phyloP scores from a whole-genome alignment of 345 rosid species.

The Brassica nigra region DNA sequence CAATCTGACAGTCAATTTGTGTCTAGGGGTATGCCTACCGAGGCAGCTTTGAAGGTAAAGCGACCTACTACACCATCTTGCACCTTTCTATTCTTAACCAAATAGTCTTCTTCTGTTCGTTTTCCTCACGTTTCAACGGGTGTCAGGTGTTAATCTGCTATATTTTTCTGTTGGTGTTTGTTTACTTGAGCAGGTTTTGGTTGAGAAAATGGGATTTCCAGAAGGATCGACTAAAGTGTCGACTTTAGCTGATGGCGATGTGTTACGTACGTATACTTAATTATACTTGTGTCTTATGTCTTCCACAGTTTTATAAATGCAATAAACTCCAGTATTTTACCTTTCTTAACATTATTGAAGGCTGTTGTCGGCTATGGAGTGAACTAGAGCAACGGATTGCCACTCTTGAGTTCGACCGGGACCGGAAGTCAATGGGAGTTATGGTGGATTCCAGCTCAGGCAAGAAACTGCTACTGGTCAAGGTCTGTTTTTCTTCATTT shows the following conservation, averaged over 20 bases:
- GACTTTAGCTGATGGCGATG: constrained; percentile 46
- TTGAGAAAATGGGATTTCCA: constrained; percentile 95
- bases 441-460: constrained; percentile 79
- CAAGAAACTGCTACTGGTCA: constrained; percentile 70
- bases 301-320: not conserved
- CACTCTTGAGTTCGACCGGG: constrained; percentile 91
- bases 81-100: constrained; percentile 8
- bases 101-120: constrained; percentile 1
- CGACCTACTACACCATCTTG: constrained; percentile 12
- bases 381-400: constrained; percentile 76
- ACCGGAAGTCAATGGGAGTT: constrained; percentile 96
- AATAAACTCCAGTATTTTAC: not conserved
- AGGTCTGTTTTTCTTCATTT: constrained; percentile 48
- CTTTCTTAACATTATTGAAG: constrained; percentile 37
- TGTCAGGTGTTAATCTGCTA: too few relatives aligned
- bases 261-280: constrained; percentile 52
- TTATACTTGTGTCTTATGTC: not conserved
- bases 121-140: not conserved
- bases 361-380: constrained; percentile 71
- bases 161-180: not conserved
- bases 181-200: constrained; percentile 65
- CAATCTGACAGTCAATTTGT: constrained; percentile 65
- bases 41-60: constrained; percentile 94
- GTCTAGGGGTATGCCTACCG: constrained; percentile 82
- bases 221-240: constrained; percentile 46